These are phyloP conservation scores for Echinosphaeria canescens DNA, from an alignment of 2,329 filamentous ascomycete species.

Conservation along the genomic window DNA sequence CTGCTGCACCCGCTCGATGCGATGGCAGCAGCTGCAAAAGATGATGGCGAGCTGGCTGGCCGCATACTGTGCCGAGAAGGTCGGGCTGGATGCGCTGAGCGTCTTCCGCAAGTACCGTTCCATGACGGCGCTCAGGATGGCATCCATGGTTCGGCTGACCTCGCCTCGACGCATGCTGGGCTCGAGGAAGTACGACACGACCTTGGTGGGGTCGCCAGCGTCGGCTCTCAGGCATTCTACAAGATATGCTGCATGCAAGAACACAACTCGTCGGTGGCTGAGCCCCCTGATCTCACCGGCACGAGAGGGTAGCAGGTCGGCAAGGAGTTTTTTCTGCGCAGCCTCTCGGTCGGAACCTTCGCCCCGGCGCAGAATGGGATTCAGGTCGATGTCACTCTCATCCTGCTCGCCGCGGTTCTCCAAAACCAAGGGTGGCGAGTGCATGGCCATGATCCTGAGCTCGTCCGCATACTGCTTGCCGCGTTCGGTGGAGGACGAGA, in stretches of 20 bases:
- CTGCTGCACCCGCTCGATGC: conserved; percentile 77
- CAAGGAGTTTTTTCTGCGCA: conserved; percentile 62
- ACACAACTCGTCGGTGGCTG: conserved; percentile 80
- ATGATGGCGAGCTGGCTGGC: conserved; percentile 71
- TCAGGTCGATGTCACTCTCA: conserved; percentile 92
- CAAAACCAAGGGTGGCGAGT: conserved; percentile 71
- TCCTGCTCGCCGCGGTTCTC: conserved; percentile 77
- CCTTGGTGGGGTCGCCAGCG: conserved; percentile 75
- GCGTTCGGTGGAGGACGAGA: conserved; percentile 51
- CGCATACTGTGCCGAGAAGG: conserved; percentile 81
- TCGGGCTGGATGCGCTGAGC: conserved; percentile 44
- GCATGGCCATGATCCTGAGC: conserved; percentile 62
- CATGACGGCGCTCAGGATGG: conserved; percentile 44
- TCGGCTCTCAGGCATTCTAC: conserved; percentile 77
- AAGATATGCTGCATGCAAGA: conserved; percentile 74
- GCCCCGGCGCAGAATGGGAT: conserved; percentile 75
- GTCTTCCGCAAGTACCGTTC: conserved; percentile 63
- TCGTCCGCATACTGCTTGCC: conserved; percentile 56
- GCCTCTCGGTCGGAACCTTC: conserved; percentile 59
- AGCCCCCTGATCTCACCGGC: conserved; percentile 61
- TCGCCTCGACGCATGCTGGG: conserved; percentile 52
- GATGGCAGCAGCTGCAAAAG: conserved; percentile 80
- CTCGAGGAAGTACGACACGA: conserved; percentile 85
- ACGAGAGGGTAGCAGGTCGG: conserved; percentile 51
- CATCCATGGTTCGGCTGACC: conserved; percentile 42